These are phyloP conservation scores for Trapa bicornis DNA, from an alignment of 345 rosid species.

Conservation along the genomic window DNA sequence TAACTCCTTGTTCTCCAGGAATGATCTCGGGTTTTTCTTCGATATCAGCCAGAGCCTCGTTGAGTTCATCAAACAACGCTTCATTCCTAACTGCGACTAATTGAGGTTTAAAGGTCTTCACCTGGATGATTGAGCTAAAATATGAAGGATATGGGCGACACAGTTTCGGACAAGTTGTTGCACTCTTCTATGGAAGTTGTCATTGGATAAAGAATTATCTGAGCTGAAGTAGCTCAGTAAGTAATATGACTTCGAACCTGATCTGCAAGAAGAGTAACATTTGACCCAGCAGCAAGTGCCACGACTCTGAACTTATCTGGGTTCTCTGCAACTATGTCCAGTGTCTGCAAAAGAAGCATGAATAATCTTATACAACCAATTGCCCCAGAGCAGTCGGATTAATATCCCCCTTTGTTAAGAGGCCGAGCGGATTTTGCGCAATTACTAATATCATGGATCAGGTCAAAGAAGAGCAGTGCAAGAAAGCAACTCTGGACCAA, in stretches of 20 bases:
- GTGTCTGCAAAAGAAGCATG: conserved; percentile 42
- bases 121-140: conserved; percentile 29
- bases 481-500: neutral
- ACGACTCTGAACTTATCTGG: conserved; percentile 82
- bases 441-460: neutral
- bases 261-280: conserved; percentile 82
- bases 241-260: conserved; percentile 38
- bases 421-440: neutral
- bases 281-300: conserved; percentile 94
- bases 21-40: conserved; percentile 83
- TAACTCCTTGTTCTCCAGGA: conserved; percentile 83
- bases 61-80: conserved; percentile 56
- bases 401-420: neutral
- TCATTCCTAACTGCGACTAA: conserved; percentile 73
- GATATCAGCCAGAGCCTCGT: conserved; percentile 70
- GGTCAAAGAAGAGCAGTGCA: neutral
- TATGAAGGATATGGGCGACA: neutral
- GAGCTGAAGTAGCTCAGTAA: neutral
- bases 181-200: neutral
- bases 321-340: conserved; percentile 84
- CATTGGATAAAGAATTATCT: neutral
- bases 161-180: neutral
- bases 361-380: neutral
- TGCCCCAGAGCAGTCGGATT: neutral
- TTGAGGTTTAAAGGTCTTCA: conserved; percentile 75